Conservation (phyloP, 2,329 filamentous ascomycete species). For the Raffaelea ambrosiae region DNA sequence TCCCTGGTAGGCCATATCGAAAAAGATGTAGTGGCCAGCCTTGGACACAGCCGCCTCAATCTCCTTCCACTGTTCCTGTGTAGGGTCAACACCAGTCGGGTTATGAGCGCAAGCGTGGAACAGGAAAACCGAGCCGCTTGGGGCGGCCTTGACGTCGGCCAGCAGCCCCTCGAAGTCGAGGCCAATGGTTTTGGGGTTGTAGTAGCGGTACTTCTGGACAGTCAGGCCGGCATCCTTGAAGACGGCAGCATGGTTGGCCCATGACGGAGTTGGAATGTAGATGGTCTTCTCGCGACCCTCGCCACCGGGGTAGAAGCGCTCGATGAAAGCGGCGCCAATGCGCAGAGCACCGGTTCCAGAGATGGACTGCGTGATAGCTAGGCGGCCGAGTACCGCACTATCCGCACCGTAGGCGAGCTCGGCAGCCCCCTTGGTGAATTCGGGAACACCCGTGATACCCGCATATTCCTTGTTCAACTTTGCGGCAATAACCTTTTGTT, state of each 20-base stretch:
- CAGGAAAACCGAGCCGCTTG: constrained; percentile 79
- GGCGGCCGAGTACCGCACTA: constrained; percentile 66
- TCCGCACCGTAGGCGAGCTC: constrained; percentile 78
- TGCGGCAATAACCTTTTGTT: constrained; percentile 72
- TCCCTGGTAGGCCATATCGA: constrained; percentile 99
- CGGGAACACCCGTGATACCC: constrained; percentile 89
- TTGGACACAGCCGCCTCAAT: constrained; percentile 82
- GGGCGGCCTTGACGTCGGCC: constrained; percentile 80
- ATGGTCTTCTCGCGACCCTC: constrained; percentile 61
- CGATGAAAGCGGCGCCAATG: constrained; percentile 87
- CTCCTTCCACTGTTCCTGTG: constrained; percentile 81
- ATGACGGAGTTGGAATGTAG: constrained; percentile 92
- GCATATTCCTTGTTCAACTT: constrained; percentile 95
- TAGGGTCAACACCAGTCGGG: constrained; percentile 93
- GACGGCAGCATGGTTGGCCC: constrained; percentile 97
- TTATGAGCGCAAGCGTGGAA: constrained; percentile 98
- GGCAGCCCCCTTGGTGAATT: constrained; percentile 89
- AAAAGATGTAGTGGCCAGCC: constrained; percentile 87
- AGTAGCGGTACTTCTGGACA: constrained; percentile 96
- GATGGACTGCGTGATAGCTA: constrained; percentile 95
- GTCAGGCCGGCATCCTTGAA: constrained; percentile 88
- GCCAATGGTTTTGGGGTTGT: constrained; percentile 97
- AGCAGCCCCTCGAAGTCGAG: constrained; percentile 95
- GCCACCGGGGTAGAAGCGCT: constrained; percentile 80
- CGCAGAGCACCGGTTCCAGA: constrained; percentile 94